These are phyloP conservation scores for Aspergillus sergii DNA, from an alignment of 2,329 filamentous ascomycete genomes.

Conservation along the genomic window DNA sequence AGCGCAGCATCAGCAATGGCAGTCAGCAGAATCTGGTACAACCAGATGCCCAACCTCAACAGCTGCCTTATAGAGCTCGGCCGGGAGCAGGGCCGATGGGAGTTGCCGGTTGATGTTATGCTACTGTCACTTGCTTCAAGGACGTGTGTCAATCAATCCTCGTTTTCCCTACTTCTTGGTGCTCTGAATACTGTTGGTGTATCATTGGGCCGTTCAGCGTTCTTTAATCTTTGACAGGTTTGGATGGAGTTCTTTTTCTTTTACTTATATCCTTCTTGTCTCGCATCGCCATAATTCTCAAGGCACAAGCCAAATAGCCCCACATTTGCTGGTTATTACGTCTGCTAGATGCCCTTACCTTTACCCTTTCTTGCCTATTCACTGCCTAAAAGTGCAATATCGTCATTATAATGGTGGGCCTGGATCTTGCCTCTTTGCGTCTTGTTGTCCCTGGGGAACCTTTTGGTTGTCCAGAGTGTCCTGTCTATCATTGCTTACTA, in stretches of 20 bases:
- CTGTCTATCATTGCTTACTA: slow-evolving; percentile 12
- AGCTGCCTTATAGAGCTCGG: slow-evolving; percentile 40
- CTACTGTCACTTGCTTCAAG: slow-evolving; percentile 16
- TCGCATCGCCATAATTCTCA: slow-evolving; percentile 22
- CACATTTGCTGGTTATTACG: slow-evolving; percentile 21
- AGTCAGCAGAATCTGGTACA: slow-evolving; percentile 32
- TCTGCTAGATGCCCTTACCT: slow-evolving; percentile 13
- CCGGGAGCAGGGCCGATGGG: slow-evolving; percentile 43
- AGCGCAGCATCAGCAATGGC: slow-evolving; percentile 38
- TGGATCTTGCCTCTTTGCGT: slow-evolving; percentile 1
- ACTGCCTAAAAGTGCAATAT: slow-evolving; percentile 1
- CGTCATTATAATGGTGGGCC: not conserved
- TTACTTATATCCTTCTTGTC: slow-evolving; percentile 10
- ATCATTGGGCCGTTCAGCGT: slow-evolving; percentile 32
- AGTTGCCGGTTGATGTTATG: slow-evolving; percentile 35
- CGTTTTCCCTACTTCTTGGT: slow-evolving; percentile 12
- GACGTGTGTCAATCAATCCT: slow-evolving; percentile 11
- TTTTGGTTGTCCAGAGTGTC: slow-evolving; percentile 1
- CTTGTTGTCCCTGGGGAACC: not conserved
- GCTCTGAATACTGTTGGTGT: slow-evolving; percentile 20
- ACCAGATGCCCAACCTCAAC: slow-evolving; percentile 35
- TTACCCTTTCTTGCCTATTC: slow-evolving; percentile 3
- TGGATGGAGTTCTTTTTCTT: slow-evolving; percentile 32
- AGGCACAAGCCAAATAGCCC: slow-evolving; percentile 21
- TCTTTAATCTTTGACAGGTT: slow-evolving; percentile 29